These are phyloP conservation scores for Hibiscus syriacus DNA, from an alignment of 345 rosid genomes.

Conservation along the genomic window DNA sequence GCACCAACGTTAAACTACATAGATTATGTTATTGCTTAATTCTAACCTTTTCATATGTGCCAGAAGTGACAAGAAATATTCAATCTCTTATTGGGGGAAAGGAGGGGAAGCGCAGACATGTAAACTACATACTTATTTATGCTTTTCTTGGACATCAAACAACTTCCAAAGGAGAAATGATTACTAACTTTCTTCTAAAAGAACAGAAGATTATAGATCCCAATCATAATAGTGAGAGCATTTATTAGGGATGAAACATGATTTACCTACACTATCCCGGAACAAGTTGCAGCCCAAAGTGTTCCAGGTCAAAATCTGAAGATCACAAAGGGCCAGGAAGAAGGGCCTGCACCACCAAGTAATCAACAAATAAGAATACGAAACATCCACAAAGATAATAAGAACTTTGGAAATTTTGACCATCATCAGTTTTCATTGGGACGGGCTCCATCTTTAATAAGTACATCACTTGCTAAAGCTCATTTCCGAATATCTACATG, in stretches of 20 bases:
- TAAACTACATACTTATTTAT: not conserved
- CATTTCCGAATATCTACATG: slow-evolving; percentile 69
- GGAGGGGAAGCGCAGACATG: not conserved
- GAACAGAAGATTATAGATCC: not conserved
- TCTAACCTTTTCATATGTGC: not conserved
- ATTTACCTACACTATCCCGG: slow-evolving; percentile 48
- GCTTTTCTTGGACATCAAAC: not conserved
- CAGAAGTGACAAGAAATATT: not conserved
- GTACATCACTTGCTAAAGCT: slow-evolving; percentile 58
- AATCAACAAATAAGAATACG: slow-evolving; percentile 21
- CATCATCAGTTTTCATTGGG: slow-evolving; percentile 35
- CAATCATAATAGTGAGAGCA: not conserved
- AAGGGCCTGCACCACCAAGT: slow-evolving; percentile 40
- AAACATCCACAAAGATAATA: slow-evolving; percentile 6
- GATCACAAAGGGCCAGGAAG: slow-evolving; percentile 52
- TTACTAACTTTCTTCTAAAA: not conserved
- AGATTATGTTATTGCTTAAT: not conserved
- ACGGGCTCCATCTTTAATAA: slow-evolving; percentile 23
- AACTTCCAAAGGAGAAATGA: not conserved
- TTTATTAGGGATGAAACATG: not conserved
- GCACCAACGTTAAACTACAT: not conserved
- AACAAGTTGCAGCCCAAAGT: slow-evolving; percentile 48
- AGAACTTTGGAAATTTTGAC: slow-evolving; percentile 21
- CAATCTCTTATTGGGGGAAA: not conserved
- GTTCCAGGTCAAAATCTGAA: slow-evolving; percentile 48